A percentile compares a stretch with the other conserved stretches of the same genome.
Conservation (phyloP, 176 grass and related monocot species). For the Dendrocalamus sinicus region DNA sequence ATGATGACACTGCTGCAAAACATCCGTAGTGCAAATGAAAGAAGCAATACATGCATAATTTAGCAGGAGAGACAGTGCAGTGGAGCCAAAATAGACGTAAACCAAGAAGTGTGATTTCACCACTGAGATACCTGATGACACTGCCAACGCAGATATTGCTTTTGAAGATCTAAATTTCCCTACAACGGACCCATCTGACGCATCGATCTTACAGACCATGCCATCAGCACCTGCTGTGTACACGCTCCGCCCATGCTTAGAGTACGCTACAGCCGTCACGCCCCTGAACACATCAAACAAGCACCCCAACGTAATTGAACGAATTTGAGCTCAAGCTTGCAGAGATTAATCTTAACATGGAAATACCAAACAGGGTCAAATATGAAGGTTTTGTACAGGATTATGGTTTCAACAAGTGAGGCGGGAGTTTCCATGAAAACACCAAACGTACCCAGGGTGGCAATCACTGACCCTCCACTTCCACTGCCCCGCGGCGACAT, state of each 20-base stretch:
- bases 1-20: constrained; percentile 7
- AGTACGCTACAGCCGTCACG: constrained; percentile 75
- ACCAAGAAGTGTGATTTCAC: background rate
- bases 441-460: constrained; percentile 64
- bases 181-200: constrained; percentile 53
- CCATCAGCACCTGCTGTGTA: constrained; percentile 88
- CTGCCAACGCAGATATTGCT: constrained; percentile 75
- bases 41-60: background rate
- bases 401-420: constrained; percentile 25
- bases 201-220: constrained; percentile 89
- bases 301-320: constrained; percentile 21
- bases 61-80: background rate
- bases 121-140: constrained; percentile 79
- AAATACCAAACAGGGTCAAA: constrained; percentile 37
- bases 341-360: constrained; percentile 26
- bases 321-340: background rate
- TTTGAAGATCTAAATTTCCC: constrained; percentile 71
- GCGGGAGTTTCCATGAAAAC: background rate
- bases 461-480: constrained; percentile 76
- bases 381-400: constrained; percentile 6
- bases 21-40: background rate
- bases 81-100: constrained; percentile 12
- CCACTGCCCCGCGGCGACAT: constrained; percentile 67
- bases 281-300: constrained; percentile 62
- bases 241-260: constrained; percentile 49